These are phyloP conservation scores for Phytophthora kernoviae DNA, from an alignment of 352 stramenopile genomes.

Conservation along the genomic window DNA sequence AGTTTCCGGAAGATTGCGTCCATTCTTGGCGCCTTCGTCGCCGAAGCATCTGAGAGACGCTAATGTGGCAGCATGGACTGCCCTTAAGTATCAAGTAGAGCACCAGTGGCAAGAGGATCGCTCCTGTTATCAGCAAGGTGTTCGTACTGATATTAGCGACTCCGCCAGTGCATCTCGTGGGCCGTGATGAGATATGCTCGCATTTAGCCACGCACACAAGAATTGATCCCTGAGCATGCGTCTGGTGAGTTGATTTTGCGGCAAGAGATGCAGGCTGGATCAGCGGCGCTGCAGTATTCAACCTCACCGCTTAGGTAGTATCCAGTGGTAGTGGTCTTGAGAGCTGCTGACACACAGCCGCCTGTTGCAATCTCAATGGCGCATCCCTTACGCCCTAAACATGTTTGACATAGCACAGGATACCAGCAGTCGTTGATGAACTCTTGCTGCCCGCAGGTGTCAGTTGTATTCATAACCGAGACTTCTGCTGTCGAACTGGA, in stretches of 20 bases:
- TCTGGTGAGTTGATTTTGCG: slow-evolving; percentile 10
- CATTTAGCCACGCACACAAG: slow-evolving; percentile 25
- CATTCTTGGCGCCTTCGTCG: slow-evolving; percentile 7
- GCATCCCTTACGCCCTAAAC: slow-evolving; percentile 15
- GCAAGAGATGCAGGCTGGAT: slow-evolving; percentile 24
- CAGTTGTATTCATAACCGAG: slow-evolving; percentile 10
- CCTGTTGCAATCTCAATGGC: slow-evolving; percentile 21
- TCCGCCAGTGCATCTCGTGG: slow-evolving; percentile 12
- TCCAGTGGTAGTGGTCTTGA: slow-evolving; percentile 1
- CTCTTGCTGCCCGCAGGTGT: slow-evolving; percentile 23
- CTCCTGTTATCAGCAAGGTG: slow-evolving; percentile 10
- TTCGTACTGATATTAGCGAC: not conserved
- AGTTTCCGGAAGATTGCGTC: slow-evolving; percentile 9
- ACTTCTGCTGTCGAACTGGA: slow-evolving; percentile 11
- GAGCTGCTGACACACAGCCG: slow-evolving; percentile 6
- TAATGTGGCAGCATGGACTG: slow-evolving; percentile 14
- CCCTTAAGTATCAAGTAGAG: slow-evolving; percentile 24
- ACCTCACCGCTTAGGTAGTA: slow-evolving; percentile 18
- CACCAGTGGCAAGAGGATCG: slow-evolving; percentile 19
- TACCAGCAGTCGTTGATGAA: slow-evolving; percentile 28
- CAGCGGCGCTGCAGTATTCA: slow-evolving; percentile 19
- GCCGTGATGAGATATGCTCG: slow-evolving; percentile 18
- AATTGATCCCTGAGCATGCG: slow-evolving; percentile 12
- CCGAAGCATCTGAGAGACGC: slow-evolving; percentile 5
- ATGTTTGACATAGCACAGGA: slow-evolving; percentile 19